Percentiles rank a stretch among this genome's conserved stretches.
phyloP scores from a whole-genome alignment of 805 yeast genomes.

The Spathaspora sp. region DNA sequence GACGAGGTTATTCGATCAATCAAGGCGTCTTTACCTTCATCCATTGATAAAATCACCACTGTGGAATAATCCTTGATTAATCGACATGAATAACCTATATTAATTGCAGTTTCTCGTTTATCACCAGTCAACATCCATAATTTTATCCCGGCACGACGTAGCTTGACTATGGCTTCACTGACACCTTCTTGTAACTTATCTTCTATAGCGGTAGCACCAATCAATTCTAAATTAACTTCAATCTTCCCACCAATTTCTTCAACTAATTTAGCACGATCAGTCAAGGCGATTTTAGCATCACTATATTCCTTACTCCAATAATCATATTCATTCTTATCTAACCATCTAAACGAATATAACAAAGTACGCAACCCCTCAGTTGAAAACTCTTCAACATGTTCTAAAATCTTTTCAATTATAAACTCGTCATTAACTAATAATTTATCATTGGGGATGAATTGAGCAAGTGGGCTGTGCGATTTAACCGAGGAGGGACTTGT shows the following conservation, averaged over 20 bases:
- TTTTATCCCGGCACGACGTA: slow-evolving; percentile 88
- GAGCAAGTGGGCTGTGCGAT: not conserved
- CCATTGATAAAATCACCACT: slow-evolving; percentile 62
- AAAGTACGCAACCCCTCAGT: slow-evolving; percentile 93
- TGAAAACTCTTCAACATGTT: slow-evolving; percentile 90
- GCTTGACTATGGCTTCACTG: slow-evolving; percentile 86
- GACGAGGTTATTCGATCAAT: slow-evolving; percentile 71
- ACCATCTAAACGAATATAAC: slow-evolving; percentile 75
- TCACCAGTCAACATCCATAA: slow-evolving; percentile 99
- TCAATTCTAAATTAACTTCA: slow-evolving; percentile 63
- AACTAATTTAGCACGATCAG: slow-evolving; percentile 60
- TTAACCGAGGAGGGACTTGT: not conserved
- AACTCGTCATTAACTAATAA: slow-evolving; percentile 69
- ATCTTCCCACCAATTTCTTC: slow-evolving; percentile 70
- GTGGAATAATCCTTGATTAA: slow-evolving; percentile 91
- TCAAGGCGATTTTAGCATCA: slow-evolving; percentile 73
- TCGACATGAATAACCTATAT: slow-evolving; percentile 92
- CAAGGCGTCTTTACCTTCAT: slow-evolving; percentile 50
- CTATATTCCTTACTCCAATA: slow-evolving; percentile 66
- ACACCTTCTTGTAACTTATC: slow-evolving; percentile 97
- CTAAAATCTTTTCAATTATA: slow-evolving; percentile 76
- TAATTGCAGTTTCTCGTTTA: slow-evolving; percentile 95
- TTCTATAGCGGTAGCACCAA: slow-evolving; percentile 96
- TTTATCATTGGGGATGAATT: slow-evolving; percentile 42
- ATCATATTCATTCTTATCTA: slow-evolving; percentile 55